Base-by-base conservation (phyloP, 2,329 filamentous ascomycete genomes). In the Nigrospora osmanthi region DNA sequence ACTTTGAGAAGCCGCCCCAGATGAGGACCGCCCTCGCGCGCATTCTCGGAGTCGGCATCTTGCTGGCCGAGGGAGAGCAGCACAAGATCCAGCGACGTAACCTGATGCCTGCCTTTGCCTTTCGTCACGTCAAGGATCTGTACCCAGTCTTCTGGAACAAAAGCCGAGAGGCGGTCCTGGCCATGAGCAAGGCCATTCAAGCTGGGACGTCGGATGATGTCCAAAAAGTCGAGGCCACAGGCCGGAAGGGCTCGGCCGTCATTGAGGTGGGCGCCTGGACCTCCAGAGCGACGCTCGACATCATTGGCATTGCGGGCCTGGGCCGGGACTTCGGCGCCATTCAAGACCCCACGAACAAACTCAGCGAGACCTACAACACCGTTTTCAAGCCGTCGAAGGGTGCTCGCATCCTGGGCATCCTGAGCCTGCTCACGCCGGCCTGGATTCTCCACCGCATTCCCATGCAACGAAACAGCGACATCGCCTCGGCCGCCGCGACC, bases 61-160 rank as follows among this genome's bases (percentile, higher is more conserved):
- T 96, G 34, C 69, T 96, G 11, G 86, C 88, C 2, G 90, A 96
- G 64, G 90, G 90, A n/a, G 87, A 94, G 12, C 87, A 90, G 56
- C 91, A 96, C 63, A 93, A 85, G 67, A 69, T 78, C 55, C 86
- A 89, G 67, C 77, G 90, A 39, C 89, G 86, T 60, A 81, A 84
- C 47, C 76, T 95, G 15, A 80, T 84, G 67, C 89, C 89, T 0
- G 87, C 88, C 2, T 95, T 95, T 62, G 75, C 81, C n/a, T 94
- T 88, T 58, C 78, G 89, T 17, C 87, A 94, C 56, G 72, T 95
- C 60, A 94, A 93, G 59, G 78, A 91, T 47, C 68, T 95, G 13
- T 93, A 94, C 55, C 84, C 88, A 0, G 68, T 85, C 6, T 95
- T 96, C 63, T 95, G 89, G 89, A 56, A 66, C 16, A 95, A 94